Base-by-base conservation (phyloP, 768 basidiomycete genomes). In the Daedaleopsis sinensis region DNA sequence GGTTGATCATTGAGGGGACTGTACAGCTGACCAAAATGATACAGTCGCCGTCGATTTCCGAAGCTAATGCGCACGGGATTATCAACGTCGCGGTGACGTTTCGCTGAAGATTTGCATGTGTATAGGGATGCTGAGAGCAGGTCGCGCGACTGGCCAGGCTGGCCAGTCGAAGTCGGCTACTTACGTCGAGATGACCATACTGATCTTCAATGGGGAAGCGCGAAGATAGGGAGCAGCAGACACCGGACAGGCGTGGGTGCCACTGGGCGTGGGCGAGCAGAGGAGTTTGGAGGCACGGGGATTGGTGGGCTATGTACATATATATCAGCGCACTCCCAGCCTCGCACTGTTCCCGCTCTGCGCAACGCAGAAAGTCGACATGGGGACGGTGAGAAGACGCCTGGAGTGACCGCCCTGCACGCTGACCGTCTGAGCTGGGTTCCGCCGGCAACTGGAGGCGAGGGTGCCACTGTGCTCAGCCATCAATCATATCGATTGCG, bases 131-230 rank as follows among this genome's bases (percentile, higher is more conserved):
- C n/a, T n/a, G n/a, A n/a, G n/a, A n/a, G n/a, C n/a, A n/a, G n/a
- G n/a, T n/a, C n/a, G n/a, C n/a, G n/a, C n/a, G n/a, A n/a, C n/a
- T n/a, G n/a, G n/a, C n/a, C n/a, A n/a, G n/a, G 37, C 8, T 38
- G 37, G 37, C 37, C 16, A 18, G 42, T 48, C 49, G 60, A 46
- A 44, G 42, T 52, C 55, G 53, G 56, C 49, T 56, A 57, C 56
- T 62, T 62, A 62, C 61, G 61, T 62, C 46, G 55, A 62, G 37
- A 62, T 62, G 61, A 62, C 52, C 56, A 57, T 62, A 62, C 56
- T 57, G 38, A 62, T 56, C 55, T 57, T 35, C 56, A 56, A 42
- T 53, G 47, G 55, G 61, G 21, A 57, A 49, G 19, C 56, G 37
- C 55, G 55, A 44, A 21, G 56, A 52, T 32, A 32, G 27, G 27